Evolutionary conservation across 2,329 filamentous ascomycete species (phyloP), one percentile per base, ranked within the genome.

Genomic region (Aspergillus fructus): DNA sequence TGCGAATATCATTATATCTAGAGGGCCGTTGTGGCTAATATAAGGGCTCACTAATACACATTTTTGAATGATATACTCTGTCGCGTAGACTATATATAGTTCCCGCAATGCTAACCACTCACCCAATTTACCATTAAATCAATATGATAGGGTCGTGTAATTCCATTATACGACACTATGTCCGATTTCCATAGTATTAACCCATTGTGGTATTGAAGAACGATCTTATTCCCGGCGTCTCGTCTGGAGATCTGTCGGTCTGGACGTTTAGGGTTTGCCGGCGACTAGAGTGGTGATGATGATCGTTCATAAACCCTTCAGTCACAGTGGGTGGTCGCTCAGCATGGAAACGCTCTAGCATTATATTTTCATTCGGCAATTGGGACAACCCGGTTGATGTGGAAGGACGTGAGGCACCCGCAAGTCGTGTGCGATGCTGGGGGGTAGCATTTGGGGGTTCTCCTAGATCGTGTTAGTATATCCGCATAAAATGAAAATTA

Each of bases 351-450:
- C 65, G 61, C 15, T 66, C 64, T 27, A 64, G 54, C 24, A 71
- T 64, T 9, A 61, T 61, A 40, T 62, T 63, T 1, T 62, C 62
- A 6, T 62, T 53, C 9, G 69, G 68, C 15, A 71, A 58, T 5
- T 64, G 62, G 6, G 68, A 63, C 24, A 62, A 43, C 12, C 49
- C 47, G 2, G 68, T 66, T 3, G 64, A 60, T 4, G 62, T 66
- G 4, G 64, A 60, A 5, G 62, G 62, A 21, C 65, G 66, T 30
- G 61, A 49, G 13, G 51, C 56, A 3, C 56, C 62, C 11, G 62
- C 59, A 21, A 71, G 64, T 13, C 68, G 67, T 33, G 68, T 70
- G 21, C 68, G 68, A 50, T 72, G 69, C 27, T 68, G 61, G 3
- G 61, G 64, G 9, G 62, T 67, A 15, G 61, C 55, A 21, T 53